These are phyloP conservation scores for Leccinum boreale DNA, from an alignment of 768 basidiomycete genomes.

Conservation along the genomic window DNA sequence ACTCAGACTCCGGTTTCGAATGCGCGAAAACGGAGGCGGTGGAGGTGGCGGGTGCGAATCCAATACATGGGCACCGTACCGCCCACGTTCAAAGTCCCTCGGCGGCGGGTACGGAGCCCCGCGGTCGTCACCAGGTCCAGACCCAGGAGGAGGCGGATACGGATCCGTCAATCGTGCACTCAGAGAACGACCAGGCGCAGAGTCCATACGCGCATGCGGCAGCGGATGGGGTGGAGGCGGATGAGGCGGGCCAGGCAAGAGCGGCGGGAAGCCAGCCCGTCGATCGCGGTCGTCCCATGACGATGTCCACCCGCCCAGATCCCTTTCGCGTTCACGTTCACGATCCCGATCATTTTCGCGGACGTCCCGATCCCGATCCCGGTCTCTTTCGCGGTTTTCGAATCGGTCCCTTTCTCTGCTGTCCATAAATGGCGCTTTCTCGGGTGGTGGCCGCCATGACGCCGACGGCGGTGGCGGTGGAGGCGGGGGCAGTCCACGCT, in stretches of 20 bases:
- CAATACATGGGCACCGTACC: slow-evolving; percentile 17
- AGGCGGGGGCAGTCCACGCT: slow-evolving; percentile 21
- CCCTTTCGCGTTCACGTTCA: slow-evolving; percentile 36
- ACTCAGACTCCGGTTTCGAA: slow-evolving; percentile 47
- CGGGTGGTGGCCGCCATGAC: slow-evolving; percentile 30
- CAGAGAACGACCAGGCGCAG: slow-evolving; percentile 20
- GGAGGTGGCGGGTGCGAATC: slow-evolving; percentile 17
- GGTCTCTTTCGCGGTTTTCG: slow-evolving; percentile 32
- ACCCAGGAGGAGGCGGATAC: slow-evolving; percentile 10
- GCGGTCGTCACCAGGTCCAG: slow-evolving; percentile 13
- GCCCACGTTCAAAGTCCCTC: slow-evolving; percentile 31
- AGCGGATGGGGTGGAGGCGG: slow-evolving; percentile 1
- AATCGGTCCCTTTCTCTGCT: slow-evolving; percentile 38
- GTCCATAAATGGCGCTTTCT: slow-evolving; percentile 27
- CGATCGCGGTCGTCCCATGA: slow-evolving; percentile 42
- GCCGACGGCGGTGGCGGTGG: slow-evolving; percentile 3
- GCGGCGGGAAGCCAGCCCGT: slow-evolving; percentile 24
- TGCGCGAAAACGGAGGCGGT: slow-evolving; percentile 31
- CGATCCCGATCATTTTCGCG: slow-evolving; percentile 42
- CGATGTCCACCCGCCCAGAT: slow-evolving; percentile 5
- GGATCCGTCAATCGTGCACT: slow-evolving; percentile 29
- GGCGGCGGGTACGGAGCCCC: slow-evolving; percentile 18
- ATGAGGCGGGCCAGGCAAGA: slow-evolving; percentile 6
- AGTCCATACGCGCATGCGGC: slow-evolving; percentile 16
- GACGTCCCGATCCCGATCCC: slow-evolving; percentile 19